phyloP scores from a whole-genome alignment of 345 rosid genomes.

The Turritis glabra region DNA sequence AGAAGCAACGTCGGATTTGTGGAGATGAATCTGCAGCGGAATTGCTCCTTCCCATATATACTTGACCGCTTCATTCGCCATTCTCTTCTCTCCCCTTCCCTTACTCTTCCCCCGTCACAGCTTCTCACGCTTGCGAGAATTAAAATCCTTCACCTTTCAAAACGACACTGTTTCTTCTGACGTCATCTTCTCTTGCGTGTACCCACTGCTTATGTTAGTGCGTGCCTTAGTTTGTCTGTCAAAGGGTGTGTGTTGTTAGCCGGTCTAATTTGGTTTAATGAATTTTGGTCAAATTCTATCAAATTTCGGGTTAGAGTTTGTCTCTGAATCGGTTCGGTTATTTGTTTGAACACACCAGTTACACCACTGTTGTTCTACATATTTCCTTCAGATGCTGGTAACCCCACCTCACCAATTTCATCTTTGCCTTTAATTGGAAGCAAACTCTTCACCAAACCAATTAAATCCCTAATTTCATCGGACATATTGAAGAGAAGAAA shows the following conservation, averaged over 20 bases:
- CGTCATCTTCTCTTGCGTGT: constrained; percentile 27
- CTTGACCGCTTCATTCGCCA: constrained; percentile 64
- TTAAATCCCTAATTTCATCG: neutral
- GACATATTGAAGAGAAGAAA: neutral
- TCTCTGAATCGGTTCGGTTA: neutral
- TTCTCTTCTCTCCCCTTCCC: constrained; percentile 13
- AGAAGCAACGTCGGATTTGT: constrained; percentile 83
- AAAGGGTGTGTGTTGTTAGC: neutral
- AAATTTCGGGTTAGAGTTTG: neutral
- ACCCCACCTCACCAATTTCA: neutral
- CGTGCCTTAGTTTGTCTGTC: neutral
- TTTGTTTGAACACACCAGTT: neutral
- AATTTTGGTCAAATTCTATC: neutral
- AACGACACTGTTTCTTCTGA: constrained; percentile 29
- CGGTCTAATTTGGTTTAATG: neutral
- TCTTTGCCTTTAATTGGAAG: constrained; percentile 13
- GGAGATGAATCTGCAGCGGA: constrained; percentile 85
- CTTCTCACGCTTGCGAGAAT: neutral
- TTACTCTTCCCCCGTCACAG: constrained; percentile 1
- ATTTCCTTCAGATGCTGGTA: constrained; percentile 12
- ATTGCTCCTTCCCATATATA: constrained; percentile 90
- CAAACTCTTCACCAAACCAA: constrained; percentile 12
- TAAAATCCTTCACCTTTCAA: neutral
- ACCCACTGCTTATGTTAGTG: constrained; percentile 3
- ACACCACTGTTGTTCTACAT: neutral